These are phyloP conservation scores for Alisma plantagoaquatica DNA, from an alignment of 106 monocot genomes.

Conservation along the genomic window DNA sequence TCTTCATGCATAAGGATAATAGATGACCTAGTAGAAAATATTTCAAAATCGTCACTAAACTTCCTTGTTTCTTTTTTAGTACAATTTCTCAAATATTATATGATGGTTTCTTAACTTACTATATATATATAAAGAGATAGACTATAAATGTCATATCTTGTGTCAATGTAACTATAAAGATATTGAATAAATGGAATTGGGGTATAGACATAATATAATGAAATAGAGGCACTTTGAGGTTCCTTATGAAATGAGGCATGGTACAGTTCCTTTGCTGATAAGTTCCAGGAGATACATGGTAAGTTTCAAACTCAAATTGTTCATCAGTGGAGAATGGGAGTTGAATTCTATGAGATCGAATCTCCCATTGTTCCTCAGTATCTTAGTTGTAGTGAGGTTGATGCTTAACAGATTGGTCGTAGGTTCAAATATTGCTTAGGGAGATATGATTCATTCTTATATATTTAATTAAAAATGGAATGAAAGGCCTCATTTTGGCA, in stretches of 20 bases:
- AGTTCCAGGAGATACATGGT: too few relatives aligned
- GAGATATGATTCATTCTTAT: too few relatives aligned
- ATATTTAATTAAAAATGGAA: too few relatives aligned
- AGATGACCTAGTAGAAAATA: conserved; percentile 8
- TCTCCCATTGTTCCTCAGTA: not conserved
- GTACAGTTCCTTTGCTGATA: not conserved
- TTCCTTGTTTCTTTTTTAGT: not conserved
- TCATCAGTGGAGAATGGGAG: not conserved
- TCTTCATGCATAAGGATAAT: conserved; percentile 1
- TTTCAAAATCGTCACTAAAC: conserved; percentile 12
- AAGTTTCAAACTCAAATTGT: not conserved
- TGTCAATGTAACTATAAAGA: not conserved
- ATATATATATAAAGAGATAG: conserved; percentile 9
- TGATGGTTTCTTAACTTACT: conserved; percentile 8
- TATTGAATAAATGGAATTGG: not conserved
- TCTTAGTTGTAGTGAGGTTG: not conserved
- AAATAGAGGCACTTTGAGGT: not conserved
- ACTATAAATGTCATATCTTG: not conserved
- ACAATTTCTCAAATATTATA: conserved; percentile 9
- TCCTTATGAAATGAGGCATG: not conserved
- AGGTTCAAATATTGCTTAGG: too few relatives aligned
- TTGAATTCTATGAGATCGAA: not conserved
- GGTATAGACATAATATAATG: not conserved
- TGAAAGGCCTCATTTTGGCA: too few relatives aligned
- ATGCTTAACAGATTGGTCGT: too few relatives aligned